Evolutionary conservation across 2,329 filamentous ascomycete species (phyloP).

Genomic region (Pseudogymnoascus sp.): DNA sequence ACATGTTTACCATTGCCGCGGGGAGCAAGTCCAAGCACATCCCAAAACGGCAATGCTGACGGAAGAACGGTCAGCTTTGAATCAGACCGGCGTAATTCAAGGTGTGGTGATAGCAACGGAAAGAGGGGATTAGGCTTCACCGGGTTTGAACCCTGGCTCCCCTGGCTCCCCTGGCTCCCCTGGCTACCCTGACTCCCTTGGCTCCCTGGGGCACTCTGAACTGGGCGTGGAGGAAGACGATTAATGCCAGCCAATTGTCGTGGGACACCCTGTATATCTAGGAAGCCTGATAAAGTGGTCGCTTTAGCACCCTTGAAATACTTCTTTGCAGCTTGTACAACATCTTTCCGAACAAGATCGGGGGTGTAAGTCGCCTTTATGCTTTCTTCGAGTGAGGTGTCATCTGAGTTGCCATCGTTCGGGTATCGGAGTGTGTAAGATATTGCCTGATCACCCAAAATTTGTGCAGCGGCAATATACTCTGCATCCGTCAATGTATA

Average conservation of each 20-base stretch:
- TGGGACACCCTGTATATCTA: conserved; percentile 51
- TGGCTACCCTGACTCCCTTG: not conserved
- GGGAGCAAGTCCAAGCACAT: conserved; percentile 66
- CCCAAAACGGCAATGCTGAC: conserved; percentile 71
- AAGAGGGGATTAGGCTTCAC: conserved; percentile 47
- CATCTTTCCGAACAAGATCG: conserved; percentile 36
- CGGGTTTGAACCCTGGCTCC: conserved; percentile 14
- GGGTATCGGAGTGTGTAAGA: conserved; percentile 36
- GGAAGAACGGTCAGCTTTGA: conserved; percentile 64
- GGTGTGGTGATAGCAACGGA: conserved; percentile 57
- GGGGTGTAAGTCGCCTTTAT: not conserved
- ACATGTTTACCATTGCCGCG: conserved; percentile 65
- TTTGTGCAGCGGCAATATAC: conserved; percentile 58
- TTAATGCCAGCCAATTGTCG: conserved; percentile 41
- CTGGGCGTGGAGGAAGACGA: conserved; percentile 34
- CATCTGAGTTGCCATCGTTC: conserved; percentile 19
- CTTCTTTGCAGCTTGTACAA: conserved; percentile 37
- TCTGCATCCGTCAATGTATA: conserved; percentile 44
- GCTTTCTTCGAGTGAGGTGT: conserved; percentile 10
- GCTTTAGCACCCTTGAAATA: conserved; percentile 36
- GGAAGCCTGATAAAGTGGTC: conserved; percentile 40
- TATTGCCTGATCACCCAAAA: conserved; percentile 62
- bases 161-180: conserved; percentile 17
- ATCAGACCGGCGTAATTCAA: conserved; percentile 65
- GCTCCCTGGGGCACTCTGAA: conserved; percentile 7